Percentiles rank a stretch among this genome's conserved stretches.
These are phyloP conservation scores for Discostella pseudostelligera DNA, from an alignment of 108 stramenopile genomes.

Conservation along the genomic window DNA sequence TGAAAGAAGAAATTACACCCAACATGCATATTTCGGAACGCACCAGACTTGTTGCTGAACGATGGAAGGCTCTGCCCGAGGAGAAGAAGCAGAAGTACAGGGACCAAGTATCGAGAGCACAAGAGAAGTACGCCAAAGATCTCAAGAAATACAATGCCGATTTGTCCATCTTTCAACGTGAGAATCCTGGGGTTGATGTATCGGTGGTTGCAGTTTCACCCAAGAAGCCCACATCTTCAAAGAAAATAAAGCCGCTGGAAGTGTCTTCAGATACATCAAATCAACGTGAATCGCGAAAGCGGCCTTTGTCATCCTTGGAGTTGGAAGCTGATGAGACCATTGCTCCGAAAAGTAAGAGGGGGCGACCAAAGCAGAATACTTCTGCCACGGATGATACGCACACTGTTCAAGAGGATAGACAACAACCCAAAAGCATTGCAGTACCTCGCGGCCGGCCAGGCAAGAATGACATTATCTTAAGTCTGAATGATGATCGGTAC, in stretches of 20 bases:
- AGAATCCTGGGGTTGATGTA: slow-evolving; percentile 8
- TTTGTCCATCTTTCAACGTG: slow-evolving; percentile 11
- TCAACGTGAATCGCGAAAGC: no score
- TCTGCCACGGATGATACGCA: not conserved
- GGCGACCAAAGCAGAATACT: slow-evolving; percentile 15
- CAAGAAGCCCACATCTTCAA: slow-evolving; percentile 3
- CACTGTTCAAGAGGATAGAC: not conserved
- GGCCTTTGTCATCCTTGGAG: not conserved
- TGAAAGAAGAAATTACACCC: slow-evolving; percentile 9
- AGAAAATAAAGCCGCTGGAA: not conserved
- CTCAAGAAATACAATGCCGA: slow-evolving; percentile 19
- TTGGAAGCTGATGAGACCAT: slow-evolving; percentile 2
- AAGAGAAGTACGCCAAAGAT: slow-evolving; percentile 7
- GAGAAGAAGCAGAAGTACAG: slow-evolving; percentile 19
- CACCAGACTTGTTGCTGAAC: slow-evolving; percentile 15
- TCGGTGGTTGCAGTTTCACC: not conserved
- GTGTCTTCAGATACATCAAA: not conserved
- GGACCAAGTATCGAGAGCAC: slow-evolving; percentile 10
- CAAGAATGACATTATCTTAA: slow-evolving; percentile 11
- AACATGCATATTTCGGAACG: slow-evolving; percentile 16
- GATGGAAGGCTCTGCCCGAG: slow-evolving; percentile 23
- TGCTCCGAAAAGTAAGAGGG: slow-evolving; percentile 11
- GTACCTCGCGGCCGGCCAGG: not conserved
- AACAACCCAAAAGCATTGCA: not conserved
- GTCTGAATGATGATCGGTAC: slow-evolving; percentile 17